Conservation (phyloP, 257 asterid genomes). For the Salvia hispanica region DNA sequence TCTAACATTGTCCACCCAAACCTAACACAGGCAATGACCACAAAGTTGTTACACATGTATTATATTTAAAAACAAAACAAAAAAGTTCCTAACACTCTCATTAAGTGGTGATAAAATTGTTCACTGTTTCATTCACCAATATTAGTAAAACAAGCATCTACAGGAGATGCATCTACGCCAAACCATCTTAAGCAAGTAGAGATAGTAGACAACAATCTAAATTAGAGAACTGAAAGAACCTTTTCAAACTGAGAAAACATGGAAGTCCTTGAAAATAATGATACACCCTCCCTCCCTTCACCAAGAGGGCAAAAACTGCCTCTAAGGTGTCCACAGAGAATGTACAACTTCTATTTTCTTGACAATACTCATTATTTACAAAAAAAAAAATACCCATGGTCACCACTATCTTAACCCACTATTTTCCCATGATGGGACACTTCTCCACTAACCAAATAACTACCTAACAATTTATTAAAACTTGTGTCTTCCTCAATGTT, state of each 20-base stretch:
- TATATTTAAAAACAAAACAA: constrained; percentile 7
- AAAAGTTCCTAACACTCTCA: constrained; percentile 5
- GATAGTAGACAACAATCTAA: constrained; percentile 11
- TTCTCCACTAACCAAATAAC: too few relatives aligned
- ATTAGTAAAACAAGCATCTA: constrained; percentile 23
- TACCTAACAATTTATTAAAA: too few relatives aligned
- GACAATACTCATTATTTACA: too few relatives aligned
- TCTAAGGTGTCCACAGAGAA: too few relatives aligned
- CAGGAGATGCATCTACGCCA: constrained; percentile 16
- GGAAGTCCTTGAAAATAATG: constrained; percentile 7
- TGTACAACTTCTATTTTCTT: too few relatives aligned
- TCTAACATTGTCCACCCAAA: constrained; percentile 65
- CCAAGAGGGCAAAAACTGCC: too few relatives aligned
- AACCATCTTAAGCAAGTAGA: constrained; percentile 18
- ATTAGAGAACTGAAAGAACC: constrained; percentile 22
- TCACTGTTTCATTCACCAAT: constrained; percentile 2
- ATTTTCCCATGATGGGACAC: too few relatives aligned
- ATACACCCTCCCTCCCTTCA: too few relatives aligned
- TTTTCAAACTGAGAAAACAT: constrained; percentile 25
- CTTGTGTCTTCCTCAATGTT: too few relatives aligned
- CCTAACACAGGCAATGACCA: constrained; percentile 46
- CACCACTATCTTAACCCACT: too few relatives aligned
- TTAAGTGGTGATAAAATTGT: constrained; percentile 5
- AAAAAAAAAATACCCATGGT: too few relatives aligned
- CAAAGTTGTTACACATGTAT: constrained; percentile 12